Base-by-base conservation (phyloP, 176 grass and related monocot species). In the Elaeis guineensis region DNA sequence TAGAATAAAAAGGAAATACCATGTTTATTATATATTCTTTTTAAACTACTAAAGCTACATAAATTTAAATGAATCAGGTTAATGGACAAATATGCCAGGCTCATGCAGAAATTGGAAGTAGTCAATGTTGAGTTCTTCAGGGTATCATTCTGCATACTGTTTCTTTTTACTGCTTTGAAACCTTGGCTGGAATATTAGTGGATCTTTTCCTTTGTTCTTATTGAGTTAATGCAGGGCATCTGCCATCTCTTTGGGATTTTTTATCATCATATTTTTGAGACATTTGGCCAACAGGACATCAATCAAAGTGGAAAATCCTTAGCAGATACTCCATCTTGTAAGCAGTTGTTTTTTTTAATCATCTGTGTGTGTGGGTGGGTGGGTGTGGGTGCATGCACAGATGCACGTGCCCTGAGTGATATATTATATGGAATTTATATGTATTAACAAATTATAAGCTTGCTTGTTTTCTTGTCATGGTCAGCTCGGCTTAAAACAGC, bases 21-120 rank as follows among this genome's bases (percentile, higher is more conserved):
- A 25, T 44, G 35, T 44, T 44, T 44, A 44, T 44, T 44, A 3
- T 44, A 44, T 44, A 12, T 44, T 3, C 2, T 12, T 44, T 12
- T 44, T 44, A 44, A 44, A 44, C 8, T 44, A 44, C 1, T 44
- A 12, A 44, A 44, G 9, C 11, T 44, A 44, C 7, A 44, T 14
- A 12, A 12, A 44, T 44, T 44, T 44, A 19, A 50, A 44, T 63
- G 50, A 61, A 83, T 85, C 72, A 98, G 93, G 78, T 89, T 98
- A 81, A 91, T 98, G 87, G 93, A 98, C 70, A 98, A 98, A 82
- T 98, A 98, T 39, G 87, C 93, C 26, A 98, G 93, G 73, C 67
- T 98, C 49, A 98, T 98, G 84, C 93, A 98, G 71, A 98, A 98
- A 70, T 75, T 98, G 73, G 93, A 98, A 56, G 85, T 89, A 54